Evolutionary conservation across 1,284 basidiomycete species (phyloP), one percentile per base, ranked within the genome.

Genomic region (Cutaneotrichosporon dermatis): DNA sequence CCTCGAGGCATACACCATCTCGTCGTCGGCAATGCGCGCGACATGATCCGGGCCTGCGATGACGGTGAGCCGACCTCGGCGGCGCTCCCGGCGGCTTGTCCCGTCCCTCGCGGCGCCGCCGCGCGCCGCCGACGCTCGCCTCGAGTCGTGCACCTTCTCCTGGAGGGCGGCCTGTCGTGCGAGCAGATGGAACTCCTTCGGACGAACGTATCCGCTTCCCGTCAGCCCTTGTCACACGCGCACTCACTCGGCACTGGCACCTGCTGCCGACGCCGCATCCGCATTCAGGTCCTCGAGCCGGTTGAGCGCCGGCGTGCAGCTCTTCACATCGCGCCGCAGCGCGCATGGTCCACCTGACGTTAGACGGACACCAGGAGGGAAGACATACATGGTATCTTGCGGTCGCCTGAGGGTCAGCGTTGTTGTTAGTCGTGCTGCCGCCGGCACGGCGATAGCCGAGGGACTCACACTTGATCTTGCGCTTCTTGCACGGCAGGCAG

Each of bases 401-500:
- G 59, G 15, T 64, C 62, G 34, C 62, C 62, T 64, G 57, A 4
- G 39, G 2, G 13, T 11, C 53, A 60, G 56, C 42, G 34, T 6
- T 36, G 6, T 12, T 41, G 25, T 25, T 39, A 2, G 12, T 40
- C 25, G 25, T 25, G 25, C 25, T 3, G 25, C 25, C 25, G 25
- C 25, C 25, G 25, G 25, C 25, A 25, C 25, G 25, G 2, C 3
- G 25, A 25, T 25, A 25, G 25, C 25, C 25, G 13, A 13, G 10
- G 13, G 2, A 60, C 61, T 25, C 16, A 62, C 64, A 65, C 37
- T 65, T 65, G 54, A 65, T 65, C 57, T 65, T 65, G 16, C 64
- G 60, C 48, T 62, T 57, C 52, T 65, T 65, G 64, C 64, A 65
- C 3, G 64, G 60, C 42, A 60, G 54, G 43, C 64, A 65, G 57